These are phyloP conservation scores for Phaffia tasmanica DNA, from an alignment of 768 basidiomycete species.

Conservation along the genomic window DNA sequence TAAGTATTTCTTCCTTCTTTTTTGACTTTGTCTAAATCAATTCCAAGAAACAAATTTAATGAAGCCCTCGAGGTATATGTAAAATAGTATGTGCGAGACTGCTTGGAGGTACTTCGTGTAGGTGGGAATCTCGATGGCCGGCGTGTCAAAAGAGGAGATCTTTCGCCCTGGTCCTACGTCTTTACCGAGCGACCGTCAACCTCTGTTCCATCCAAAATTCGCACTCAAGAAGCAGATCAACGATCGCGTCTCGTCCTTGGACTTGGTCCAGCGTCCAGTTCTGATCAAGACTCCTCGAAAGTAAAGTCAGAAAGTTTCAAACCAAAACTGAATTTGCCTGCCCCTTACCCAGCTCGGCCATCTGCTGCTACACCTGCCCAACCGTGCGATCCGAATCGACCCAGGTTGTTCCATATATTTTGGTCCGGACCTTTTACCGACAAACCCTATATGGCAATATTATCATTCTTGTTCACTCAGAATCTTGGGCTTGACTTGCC, in stretches of 20 bases:
- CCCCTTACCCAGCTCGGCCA: constrained; percentile 48
- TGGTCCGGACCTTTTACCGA: constrained; percentile 98
- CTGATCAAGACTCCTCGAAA: not conserved
- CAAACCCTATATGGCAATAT: constrained; percentile 88
- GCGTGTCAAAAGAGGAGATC: constrained; percentile 58
- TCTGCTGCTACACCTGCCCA: constrained; percentile 48
- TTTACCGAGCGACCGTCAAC: constrained; percentile 51
- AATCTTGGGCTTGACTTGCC: constrained; percentile 67
- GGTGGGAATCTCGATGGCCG: constrained; percentile 78
- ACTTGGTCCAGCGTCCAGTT: constrained; percentile 27
- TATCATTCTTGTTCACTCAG: constrained; percentile 93
- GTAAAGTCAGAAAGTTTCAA: not conserved
- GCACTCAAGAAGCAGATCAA: constrained; percentile 19
- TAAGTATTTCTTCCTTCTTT: constrained; percentile 27
- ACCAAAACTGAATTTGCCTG: constrained; percentile 37
- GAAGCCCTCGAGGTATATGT: not conserved
- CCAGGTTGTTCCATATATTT: constrained; percentile 94
- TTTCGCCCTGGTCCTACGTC: constrained; percentile 78
- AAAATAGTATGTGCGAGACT: constrained; percentile 85
- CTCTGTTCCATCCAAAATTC: not conserved
- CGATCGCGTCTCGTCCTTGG: constrained; percentile 28
- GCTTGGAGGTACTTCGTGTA: constrained; percentile 82
- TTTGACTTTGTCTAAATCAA: constrained; percentile 10
- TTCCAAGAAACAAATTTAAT: not conserved
- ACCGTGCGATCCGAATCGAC: constrained; percentile 72